Conservation (phyloP, 176 grass and related monocot species). For the Juncus effusus region DNA sequence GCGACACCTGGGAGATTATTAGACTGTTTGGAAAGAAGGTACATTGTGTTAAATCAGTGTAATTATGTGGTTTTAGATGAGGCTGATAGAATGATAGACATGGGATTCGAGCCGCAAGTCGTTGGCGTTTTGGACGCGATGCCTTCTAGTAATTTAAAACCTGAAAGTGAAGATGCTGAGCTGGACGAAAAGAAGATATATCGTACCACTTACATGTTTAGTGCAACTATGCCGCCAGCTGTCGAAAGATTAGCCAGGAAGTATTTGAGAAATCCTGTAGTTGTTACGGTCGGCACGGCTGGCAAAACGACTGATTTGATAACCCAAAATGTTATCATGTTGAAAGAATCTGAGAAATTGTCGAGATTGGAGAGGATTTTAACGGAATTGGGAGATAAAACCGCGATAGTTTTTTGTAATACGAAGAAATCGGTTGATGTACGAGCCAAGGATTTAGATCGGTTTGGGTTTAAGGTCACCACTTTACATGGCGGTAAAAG, state of each 20-base stretch:
- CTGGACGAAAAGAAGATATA: slow-evolving; percentile 95
- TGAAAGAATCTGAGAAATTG: slow-evolving; percentile 87
- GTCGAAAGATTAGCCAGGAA: slow-evolving; percentile 94
- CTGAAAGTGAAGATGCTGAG: slow-evolving; percentile 97
- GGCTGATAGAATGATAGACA: slow-evolving; percentile 99
- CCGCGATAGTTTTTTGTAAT: slow-evolving; percentile 92
- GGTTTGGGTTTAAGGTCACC: slow-evolving; percentile 74
- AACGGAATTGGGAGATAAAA: slow-evolving; percentile 81
- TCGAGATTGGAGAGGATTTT: slow-evolving; percentile 74
- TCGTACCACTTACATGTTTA: slow-evolving; percentile 99
- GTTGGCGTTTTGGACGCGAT: slow-evolving; percentile 89
- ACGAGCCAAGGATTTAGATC: slow-evolving; percentile 87
- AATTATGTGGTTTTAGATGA: slow-evolving; percentile 98
- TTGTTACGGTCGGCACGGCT: slow-evolving; percentile 91
- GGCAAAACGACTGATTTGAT: slow-evolving; percentile 97
- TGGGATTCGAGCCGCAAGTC: slow-evolving; percentile 98
- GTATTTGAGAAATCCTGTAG: slow-evolving; percentile 91
- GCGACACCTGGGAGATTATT: slow-evolving; percentile 87
- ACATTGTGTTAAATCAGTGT: slow-evolving; percentile 93
- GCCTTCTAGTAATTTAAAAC: slow-evolving; percentile 98
- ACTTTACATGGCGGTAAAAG: slow-evolving; percentile 91
- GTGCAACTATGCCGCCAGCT: slow-evolving; percentile 92
- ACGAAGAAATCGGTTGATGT: slow-evolving; percentile 87
- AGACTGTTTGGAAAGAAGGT: slow-evolving; percentile 94
- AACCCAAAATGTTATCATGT: slow-evolving; percentile 84